Conservation (phyloP, 768 basidiomycete species). For the Russula emetica region DNA sequence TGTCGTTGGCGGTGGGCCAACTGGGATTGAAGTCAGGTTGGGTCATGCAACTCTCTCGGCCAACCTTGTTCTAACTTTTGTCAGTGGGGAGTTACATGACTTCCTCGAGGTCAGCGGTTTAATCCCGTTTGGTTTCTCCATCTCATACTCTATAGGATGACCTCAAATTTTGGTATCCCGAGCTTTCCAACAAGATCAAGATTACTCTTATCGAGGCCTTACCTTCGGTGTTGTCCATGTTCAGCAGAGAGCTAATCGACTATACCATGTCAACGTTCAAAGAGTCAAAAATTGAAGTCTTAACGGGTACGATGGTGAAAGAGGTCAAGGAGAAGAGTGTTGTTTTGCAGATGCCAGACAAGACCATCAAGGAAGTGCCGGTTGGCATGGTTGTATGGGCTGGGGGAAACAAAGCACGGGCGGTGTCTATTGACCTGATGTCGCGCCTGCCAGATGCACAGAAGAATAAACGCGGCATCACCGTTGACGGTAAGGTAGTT, state of each 20-base stretch:
- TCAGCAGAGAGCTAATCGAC: constrained; percentile 85
- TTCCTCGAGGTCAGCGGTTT: constrained; percentile 59
- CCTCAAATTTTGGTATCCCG: constrained; percentile 90
- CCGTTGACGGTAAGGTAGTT: constrained; percentile 69
- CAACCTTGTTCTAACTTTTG: constrained; percentile 25
- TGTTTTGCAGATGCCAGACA: constrained; percentile 88
- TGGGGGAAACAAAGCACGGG: constrained; percentile 61
- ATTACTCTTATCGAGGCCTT: constrained; percentile 97
- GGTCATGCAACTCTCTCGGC: constrained; percentile 30
- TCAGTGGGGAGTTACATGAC: constrained; percentile 77
- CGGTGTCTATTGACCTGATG: constrained; percentile 60
- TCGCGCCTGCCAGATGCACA: constrained; percentile 68
- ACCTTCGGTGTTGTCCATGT: constrained; percentile 92
- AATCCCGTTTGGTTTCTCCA: background rate
- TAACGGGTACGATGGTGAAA: constrained; percentile 99
- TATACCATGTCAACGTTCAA: constrained; percentile 97
- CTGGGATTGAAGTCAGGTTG: constrained; percentile 86
- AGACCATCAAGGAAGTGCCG: constrained; percentile 77
- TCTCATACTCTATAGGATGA: constrained; percentile 44
- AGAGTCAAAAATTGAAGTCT: constrained; percentile 92
- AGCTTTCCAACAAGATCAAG: constrained; percentile 80
- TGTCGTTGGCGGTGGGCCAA: constrained; percentile 95
- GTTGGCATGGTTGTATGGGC: constrained; percentile 96
- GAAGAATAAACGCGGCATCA: constrained; percentile 81
- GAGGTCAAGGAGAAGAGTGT: constrained; percentile 82